Base-by-base conservation (phyloP, 2,329 filamentous ascomycete genomes). In the Incumbomyces lentus region DNA sequence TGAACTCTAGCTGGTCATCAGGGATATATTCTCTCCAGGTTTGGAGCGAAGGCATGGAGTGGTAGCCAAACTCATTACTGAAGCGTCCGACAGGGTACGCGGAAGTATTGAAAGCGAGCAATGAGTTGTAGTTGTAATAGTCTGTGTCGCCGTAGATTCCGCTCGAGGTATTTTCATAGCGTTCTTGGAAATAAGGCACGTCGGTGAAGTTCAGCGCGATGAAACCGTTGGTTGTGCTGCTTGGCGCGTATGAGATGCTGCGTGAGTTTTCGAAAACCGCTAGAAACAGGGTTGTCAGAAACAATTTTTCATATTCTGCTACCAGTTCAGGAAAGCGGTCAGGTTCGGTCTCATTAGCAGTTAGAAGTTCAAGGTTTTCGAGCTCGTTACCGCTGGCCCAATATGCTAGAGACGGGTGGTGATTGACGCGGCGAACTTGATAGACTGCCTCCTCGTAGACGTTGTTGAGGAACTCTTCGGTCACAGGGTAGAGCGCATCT, bases 21-120 rank as follows among this genome's bases (percentile, higher is more conserved):
- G 68, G 61, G 1, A 81, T 58, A 2, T 71, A 76, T 54, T 76
- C 69, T 35, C 67, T 66, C 77, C 77, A 81, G 2, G 68, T 73
- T 49, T 78, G 72, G 0, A 81, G 56, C 43, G 71, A 75, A 0
- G 78, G 78, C 77, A 81, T 79, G 46, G 71, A 75, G 55, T 79
- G 76, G 57, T 72, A 81, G 18, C 78, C 78, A 49, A 81, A 82
- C 59, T 82, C 78, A 51, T 79, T 78, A 2, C 74, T 72, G 54
- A 81, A 81, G 7, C 78, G 68, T 2, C 75, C 76, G 0, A 79
- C 63, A 0, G 77, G 76, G 50, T 79, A 80, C 0, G 62, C 65
- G 1, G 64, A 67, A n/a, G 67, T 63, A 57, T 81, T 69, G 59
- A 79, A 80, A 0, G 76, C 70, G 13, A 69, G 60, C 1, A 55